phyloP scores from a whole-genome alignment of 2,329 filamentous ascomycete species.

The Neodidymelliopsis sp. region DNA sequence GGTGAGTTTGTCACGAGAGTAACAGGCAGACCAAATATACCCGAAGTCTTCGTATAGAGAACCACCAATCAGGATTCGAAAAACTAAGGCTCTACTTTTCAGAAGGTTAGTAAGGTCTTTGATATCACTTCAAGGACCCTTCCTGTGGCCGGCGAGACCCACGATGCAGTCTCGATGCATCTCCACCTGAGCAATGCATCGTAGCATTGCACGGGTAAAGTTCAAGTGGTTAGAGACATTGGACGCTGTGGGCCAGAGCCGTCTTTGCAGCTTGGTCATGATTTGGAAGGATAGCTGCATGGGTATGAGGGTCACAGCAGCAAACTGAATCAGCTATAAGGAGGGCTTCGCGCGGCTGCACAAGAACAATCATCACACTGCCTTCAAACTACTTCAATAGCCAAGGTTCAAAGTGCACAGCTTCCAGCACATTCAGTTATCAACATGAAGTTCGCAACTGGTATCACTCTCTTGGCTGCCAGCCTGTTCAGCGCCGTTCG shows the following conservation, averaged over 20 bases:
- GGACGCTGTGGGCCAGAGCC: neutral
- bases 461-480: constrained; percentile 36
- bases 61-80: neutral
- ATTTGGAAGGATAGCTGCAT: neutral
- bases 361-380: constrained; percentile 21
- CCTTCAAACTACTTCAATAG: constrained; percentile 20
- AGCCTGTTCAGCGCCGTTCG: constrained; percentile 40
- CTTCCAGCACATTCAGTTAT: constrained; percentile 1
- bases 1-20: neutral
- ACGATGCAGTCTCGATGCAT: constrained; percentile 5
- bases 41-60: neutral
- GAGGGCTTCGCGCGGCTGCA: constrained; percentile 16
- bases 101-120: constrained; percentile 7
- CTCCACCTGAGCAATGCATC: constrained; percentile 1
- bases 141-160: neutral
- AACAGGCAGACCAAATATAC: neutral
- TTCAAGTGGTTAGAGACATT: constrained; percentile 4
- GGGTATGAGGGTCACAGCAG: neutral
- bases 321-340: constrained; percentile 42
- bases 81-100: neutral
- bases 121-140: constrained; percentile 1
- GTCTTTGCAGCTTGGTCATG: constrained; percentile 1
- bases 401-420: constrained; percentile 1
- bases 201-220: constrained; percentile 3
- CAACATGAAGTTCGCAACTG: constrained; percentile 45